Evolutionary conservation across 805 yeast species (phyloP), one percentile per base, ranked within the genome.

Genomic region (Kodamaea kaohsiungensis): DNA sequence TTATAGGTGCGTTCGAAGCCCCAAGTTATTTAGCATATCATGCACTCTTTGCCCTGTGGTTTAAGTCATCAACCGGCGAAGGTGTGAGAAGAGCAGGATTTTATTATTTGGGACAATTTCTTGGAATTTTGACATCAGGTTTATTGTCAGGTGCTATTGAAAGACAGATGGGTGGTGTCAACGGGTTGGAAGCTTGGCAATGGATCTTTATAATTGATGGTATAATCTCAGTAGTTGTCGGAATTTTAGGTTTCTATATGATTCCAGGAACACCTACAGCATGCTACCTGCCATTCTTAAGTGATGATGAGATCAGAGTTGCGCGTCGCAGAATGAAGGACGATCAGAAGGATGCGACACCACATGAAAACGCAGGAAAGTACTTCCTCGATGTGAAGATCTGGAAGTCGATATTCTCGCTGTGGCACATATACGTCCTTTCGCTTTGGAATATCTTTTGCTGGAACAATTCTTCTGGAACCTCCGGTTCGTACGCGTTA

Each of bases 201-300:
- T 87, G 91, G 91, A 82, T 84, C 64, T 87, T 84, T 62, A 81
- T 87, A 47, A 76, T 87, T 56, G 89, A 86, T 64, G 86, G 86
- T 38, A 61, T 82, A 48, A 77, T 87, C 48, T 82, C 87, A 4
- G 61, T 86, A 25, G 82, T 76, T 1, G 80, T 87, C 38, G 88
- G 86, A 5, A 9, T 86, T 7, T 55, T 81, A 49, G 88, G 88
- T 0, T 73, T 77, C 54, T 81, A 79, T 62, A 59, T 75, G 61
- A 69, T 85, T 56, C 91, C 91, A 8, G 91, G 90, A 48, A 86
- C 88, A 16, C 90, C 91, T 5, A 69, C 76, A 49, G 69, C 67
- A 48, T 72, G 75, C 56, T 71, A 70, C 60, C 66, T 71, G 43
- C 62, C 69, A 8, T 72, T 65, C 54, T 66, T 72, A 49, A 54